A percentile compares a stretch with the other conserved stretches of the same genome.
Conservation (phyloP, 2,329 filamentous ascomycete species). For the Trichophyton schoenleinii region DNA sequence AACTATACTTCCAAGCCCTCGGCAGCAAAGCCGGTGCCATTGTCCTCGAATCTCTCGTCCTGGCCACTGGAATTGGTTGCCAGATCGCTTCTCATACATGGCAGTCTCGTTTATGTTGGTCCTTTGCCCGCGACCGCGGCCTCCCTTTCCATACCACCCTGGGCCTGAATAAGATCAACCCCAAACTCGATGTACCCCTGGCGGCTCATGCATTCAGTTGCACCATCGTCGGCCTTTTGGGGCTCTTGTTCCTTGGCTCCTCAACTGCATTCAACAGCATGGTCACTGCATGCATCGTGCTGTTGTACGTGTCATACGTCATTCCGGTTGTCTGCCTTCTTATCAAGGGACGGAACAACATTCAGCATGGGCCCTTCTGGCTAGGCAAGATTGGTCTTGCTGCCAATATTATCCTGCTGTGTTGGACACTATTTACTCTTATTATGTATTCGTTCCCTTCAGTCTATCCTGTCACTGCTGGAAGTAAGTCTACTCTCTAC, state of each 20-base stretch:
- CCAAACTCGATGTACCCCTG: slow-evolving; percentile 33
- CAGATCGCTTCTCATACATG: slow-evolving; percentile 39
- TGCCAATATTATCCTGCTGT: slow-evolving; percentile 33
- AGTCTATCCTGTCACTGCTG: slow-evolving; percentile 22
- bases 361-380: slow-evolving; percentile 38
- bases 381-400: slow-evolving; percentile 33
- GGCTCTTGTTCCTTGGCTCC: slow-evolving; percentile 36
- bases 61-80: slow-evolving; percentile 38
- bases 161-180: slow-evolving; percentile 28
- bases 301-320: slow-evolving; percentile 38
- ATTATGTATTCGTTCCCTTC: slow-evolving; percentile 36
- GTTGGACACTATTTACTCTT: slow-evolving; percentile 39
- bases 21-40: slow-evolving; percentile 34
- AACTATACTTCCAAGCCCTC: slow-evolving; percentile 36
- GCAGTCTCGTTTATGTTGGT: slow-evolving; percentile 41
- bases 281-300: slow-evolving; percentile 34
- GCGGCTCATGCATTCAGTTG: slow-evolving; percentile 34
- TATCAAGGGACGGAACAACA: slow-evolving; percentile 33
- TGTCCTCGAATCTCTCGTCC: slow-evolving; percentile 35
- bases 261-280: slow-evolving; percentile 33
- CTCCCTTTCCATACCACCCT: slow-evolving; percentile 31
- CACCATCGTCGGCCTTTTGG: slow-evolving; percentile 34
- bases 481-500: slow-evolving; percentile 20
- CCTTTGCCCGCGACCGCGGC: slow-evolving; percentile 41
- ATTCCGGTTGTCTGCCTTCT: slow-evolving; percentile 38